A percentile compares a stretch with the other conserved stretches of the same genome.
These are phyloP conservation scores for Debaryomyces singareniensis DNA, from an alignment of 1,139 yeast genomes.

Conservation along the genomic window DNA sequence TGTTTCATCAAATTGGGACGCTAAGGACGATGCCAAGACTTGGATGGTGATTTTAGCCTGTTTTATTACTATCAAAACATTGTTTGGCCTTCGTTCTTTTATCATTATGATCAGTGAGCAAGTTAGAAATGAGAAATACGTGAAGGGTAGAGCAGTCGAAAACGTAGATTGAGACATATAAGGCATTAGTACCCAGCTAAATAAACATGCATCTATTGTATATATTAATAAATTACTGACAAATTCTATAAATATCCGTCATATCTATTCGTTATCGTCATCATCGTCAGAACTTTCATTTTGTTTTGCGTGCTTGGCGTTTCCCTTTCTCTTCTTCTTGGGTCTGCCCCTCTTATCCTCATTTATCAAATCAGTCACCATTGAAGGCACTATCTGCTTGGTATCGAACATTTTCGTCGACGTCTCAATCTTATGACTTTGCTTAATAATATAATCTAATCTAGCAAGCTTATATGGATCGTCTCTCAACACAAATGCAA, in stretches of 20 bases:
- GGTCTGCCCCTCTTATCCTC: slow-evolving; percentile 8
- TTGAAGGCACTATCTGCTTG: slow-evolving; percentile 14
- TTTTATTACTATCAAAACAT: slow-evolving; percentile 10
- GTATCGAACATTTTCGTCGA: slow-evolving; percentile 82
- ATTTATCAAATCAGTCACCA: slow-evolving; percentile 4
- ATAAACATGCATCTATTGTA: slow-evolving; percentile 1
- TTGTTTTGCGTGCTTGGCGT: slow-evolving; percentile 3
- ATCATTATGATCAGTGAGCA: slow-evolving; percentile 28
- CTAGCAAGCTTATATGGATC: slow-evolving; percentile 84
- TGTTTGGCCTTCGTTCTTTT: slow-evolving; percentile 7
- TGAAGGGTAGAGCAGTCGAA: slow-evolving; percentile 56
- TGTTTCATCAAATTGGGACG: background rate
- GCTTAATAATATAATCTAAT: slow-evolving; percentile 68
- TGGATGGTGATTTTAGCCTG: slow-evolving; percentile 10
- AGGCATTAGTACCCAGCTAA: slow-evolving; percentile 6
- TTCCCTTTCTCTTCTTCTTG: slow-evolving; percentile 7
- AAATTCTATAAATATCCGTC: background rate
- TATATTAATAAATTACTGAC: too few relatives aligned
- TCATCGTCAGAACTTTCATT: slow-evolving; percentile 5
- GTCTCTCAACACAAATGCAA: slow-evolving; percentile 75
- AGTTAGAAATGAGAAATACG: slow-evolving; percentile 56
- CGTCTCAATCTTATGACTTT: slow-evolving; percentile 68
- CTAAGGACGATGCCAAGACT: slow-evolving; percentile 5
- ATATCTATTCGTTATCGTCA: slow-evolving; percentile 2
- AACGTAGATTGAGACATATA: slow-evolving; percentile 32